Evolutionary conservation across 2,329 filamentous ascomycete species (phyloP).

Genomic region (Ascocoryne sarcoides): DNA sequence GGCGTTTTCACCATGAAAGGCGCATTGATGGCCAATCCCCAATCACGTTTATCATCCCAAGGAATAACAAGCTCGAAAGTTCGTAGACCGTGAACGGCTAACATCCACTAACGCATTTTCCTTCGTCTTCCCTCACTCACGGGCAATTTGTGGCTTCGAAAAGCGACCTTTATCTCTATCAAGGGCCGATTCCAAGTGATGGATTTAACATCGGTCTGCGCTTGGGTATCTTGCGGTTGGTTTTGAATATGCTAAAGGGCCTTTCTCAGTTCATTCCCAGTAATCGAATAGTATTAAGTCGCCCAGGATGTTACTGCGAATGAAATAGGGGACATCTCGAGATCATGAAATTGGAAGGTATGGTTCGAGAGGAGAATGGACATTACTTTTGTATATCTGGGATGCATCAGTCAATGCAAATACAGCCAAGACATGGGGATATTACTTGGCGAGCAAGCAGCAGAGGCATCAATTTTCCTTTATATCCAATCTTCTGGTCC

Average conservation of each 20-base stretch:
- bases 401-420: constrained; percentile 16
- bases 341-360: constrained; percentile 17
- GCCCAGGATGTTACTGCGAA: constrained; percentile 13
- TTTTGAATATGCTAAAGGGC: constrained; percentile 16
- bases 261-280: constrained; percentile 16
- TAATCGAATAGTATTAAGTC: constrained; percentile 10
- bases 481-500: constrained; percentile 12
- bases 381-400: constrained; percentile 19
- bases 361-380: constrained; percentile 15
- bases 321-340: constrained; percentile 14
- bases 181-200: constrained; percentile 13
- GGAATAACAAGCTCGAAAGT: constrained; percentile 15
- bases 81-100: constrained; percentile 11
- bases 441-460: constrained; percentile 14
- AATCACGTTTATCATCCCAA: constrained; percentile 11
- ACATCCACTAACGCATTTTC: constrained; percentile 14
- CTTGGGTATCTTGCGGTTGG: constrained; percentile 9
- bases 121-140: constrained; percentile 3
- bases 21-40: constrained; percentile 10
- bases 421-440: too few relatives aligned
- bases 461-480: constrained; percentile 14
- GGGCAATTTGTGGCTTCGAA: constrained; percentile 12
- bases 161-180: constrained; percentile 9
- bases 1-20: too few relatives aligned
- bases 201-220: constrained; percentile 9